Base-by-base conservation (phyloP, 2,329 filamentous ascomycete genomes). In the Colletotrichum aenigma region DNA sequence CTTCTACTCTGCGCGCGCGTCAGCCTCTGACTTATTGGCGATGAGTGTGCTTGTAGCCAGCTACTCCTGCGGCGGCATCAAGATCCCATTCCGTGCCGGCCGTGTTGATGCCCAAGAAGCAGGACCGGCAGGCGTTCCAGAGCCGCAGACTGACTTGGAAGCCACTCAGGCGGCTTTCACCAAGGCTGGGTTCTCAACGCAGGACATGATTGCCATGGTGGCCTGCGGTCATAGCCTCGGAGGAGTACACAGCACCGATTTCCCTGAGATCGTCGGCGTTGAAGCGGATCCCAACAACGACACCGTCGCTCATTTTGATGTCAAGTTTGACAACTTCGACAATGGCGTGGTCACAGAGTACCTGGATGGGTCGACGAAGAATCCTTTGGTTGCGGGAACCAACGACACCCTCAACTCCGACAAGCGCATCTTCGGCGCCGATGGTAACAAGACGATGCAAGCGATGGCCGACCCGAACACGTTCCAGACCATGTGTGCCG, bases 291-390 rank as follows among this genome's bases (percentile, higher is more conserved):
- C 73, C 12, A 68, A 38, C 16, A 72, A 75, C 56, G 73, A 79
- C 43, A 79, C 85, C 71, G 82, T 87, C 61, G 85, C 83, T 18
- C 79, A 80, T 66, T 82, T 86, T 38, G 83, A 84, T 16, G 80
- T 81, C 1, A 77, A 80, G 5, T 88, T 89, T 58, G 86, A 89
- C 71, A 86, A 85, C 4, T 88, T 89, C 62, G 87, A 89, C 69
- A 86, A 86, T 48, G 82, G 79, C 1, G 81, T 89, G 61, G 86
- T 85, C 6, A 83, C 83, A 1, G 86, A 88, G 71, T 89, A 86
- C 64, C 66, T 89, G 10, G 81, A 81, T 21, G 85, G 84, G 6
- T 84, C 82, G 1, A 85, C 86, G 24, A 83, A 82, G 34, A 85
- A 89, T 78, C 85, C 87, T 3, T 80, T 90, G 26, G 83, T 86